Percentiles rank a stretch among this genome's conserved stretches.
Conservation (phyloP, 129 eudicot genomes). For the Gnaphalium uliginosum region DNA sequence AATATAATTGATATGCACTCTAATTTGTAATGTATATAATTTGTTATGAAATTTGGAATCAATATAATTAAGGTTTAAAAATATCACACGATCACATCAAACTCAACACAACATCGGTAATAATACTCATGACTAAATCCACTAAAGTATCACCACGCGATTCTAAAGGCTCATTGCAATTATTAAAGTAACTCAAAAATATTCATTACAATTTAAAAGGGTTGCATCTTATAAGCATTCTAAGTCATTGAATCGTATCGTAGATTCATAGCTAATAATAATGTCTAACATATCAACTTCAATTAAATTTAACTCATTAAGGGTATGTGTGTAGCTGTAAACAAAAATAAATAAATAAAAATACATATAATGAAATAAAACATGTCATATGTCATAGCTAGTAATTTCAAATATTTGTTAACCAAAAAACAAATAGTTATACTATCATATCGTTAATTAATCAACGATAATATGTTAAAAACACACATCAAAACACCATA, state of each 20-base stretch:
- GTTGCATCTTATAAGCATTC: slow-evolving; percentile 24
- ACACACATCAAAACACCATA: not conserved
- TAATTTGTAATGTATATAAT: not conserved
- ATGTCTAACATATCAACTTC: not conserved
- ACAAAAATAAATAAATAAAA: too few relatives aligned
- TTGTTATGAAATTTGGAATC: not conserved
- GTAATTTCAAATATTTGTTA: too few relatives aligned
- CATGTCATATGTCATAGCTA: too few relatives aligned
- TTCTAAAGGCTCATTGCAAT: slow-evolving; percentile 9
- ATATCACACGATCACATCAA: not conserved
- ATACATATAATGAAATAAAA: too few relatives aligned
- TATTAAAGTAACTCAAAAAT: slow-evolving; percentile 15
- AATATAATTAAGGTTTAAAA: too few relatives aligned
- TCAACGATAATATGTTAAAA: not conserved
- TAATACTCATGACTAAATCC: not conserved
- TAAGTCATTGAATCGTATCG: slow-evolving; percentile 12
- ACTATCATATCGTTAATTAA: too few relatives aligned
- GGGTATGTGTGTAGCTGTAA: too few relatives aligned
- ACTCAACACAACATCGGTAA: not conserved
- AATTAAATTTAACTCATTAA: not conserved
- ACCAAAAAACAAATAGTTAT: too few relatives aligned
- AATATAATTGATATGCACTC: not conserved
- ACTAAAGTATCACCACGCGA: slow-evolving; percentile 21
- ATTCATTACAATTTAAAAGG: not conserved
- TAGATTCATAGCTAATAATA: not conserved